These are phyloP conservation scores for Psilocybe sp. DNA, from an alignment of 768 basidiomycete species.

Conservation along the genomic window DNA sequence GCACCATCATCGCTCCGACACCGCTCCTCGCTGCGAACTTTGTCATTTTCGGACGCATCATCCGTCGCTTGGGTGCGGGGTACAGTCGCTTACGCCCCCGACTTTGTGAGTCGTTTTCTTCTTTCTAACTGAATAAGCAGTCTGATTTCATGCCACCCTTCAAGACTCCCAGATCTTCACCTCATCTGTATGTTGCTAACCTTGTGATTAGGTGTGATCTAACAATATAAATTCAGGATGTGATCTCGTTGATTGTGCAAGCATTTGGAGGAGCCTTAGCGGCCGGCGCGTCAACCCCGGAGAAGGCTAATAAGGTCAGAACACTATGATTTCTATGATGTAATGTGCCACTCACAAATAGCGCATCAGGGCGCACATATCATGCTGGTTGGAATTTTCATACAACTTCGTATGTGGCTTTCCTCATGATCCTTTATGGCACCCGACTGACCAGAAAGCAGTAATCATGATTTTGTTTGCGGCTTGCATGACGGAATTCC, in stretches of 20 bases:
- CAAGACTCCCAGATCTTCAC: conserved; percentile 43
- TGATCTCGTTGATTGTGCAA: conserved; percentile 53
- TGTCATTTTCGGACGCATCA: conserved; percentile 49
- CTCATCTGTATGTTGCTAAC: conserved; percentile 24
- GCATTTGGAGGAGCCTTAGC: conserved; percentile 53
- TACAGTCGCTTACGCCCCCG: conserved; percentile 45
- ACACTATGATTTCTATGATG: background rate
- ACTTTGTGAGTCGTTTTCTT: background rate
- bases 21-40: conserved; percentile 61
- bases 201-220: background rate
- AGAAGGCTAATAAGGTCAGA: conserved; percentile 13
- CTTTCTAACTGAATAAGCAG: too few species aligned
- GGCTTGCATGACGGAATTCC: conserved; percentile 41
- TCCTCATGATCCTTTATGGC: too few species aligned
- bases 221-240: conserved; percentile 27
- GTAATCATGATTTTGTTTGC: conserved; percentile 40
- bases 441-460: conserved; percentile 6
- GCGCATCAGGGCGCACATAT: conserved; percentile 39
- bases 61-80: conserved; percentile 37
- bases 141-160: background rate
- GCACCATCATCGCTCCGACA: conserved; percentile 43
- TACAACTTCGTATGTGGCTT: conserved; percentile 35
- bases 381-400: conserved; percentile 50
- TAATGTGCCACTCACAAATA: conserved; percentile 3
- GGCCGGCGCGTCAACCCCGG: conserved; percentile 19